phyloP scores from a whole-genome alignment of 1,284 basidiomycete species.

The Sporisorium graminicola region DNA sequence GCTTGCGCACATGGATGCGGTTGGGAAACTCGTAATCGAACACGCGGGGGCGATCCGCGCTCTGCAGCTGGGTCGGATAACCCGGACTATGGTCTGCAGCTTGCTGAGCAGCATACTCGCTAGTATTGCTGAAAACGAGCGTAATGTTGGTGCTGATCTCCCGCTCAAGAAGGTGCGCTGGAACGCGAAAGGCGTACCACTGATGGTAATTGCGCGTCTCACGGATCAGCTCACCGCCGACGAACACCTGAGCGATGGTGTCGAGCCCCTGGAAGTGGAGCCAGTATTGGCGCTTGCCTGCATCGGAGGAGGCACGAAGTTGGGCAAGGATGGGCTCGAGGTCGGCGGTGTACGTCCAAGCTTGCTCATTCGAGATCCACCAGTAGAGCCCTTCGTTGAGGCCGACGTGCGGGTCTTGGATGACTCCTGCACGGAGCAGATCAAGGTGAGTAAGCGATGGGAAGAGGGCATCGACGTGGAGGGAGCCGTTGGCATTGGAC shows the following conservation, averaged over 20 bases:
- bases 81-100: constrained; percentile 16
- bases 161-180: background rate
- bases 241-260: constrained; percentile 75
- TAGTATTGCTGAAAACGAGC: constrained; percentile 34
- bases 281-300: constrained; percentile 70
- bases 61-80: constrained; percentile 37
- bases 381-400: constrained; percentile 76
- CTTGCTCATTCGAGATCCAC: constrained; percentile 75
- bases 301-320: constrained; percentile 9
- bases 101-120: constrained; percentile 31
- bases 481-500: constrained; percentile 74
- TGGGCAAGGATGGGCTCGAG: constrained; percentile 71
- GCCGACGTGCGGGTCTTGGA: constrained; percentile 74
- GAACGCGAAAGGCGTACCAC: constrained; percentile 74
- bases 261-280: constrained; percentile 77
- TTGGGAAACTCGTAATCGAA: constrained; percentile 53
- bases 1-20: constrained; percentile 60
- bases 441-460: constrained; percentile 76
- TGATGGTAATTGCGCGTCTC: constrained; percentile 77
- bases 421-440: constrained; percentile 74
- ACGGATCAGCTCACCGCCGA: constrained; percentile 74
- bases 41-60: constrained; percentile 4
- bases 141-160: constrained; percentile 33
- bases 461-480: constrained; percentile 74
- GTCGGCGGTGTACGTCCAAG: constrained; percentile 77